Evolutionary conservation across 1,139 yeast species (phyloP).

Genomic region (Candida tunisiensis): DNA sequence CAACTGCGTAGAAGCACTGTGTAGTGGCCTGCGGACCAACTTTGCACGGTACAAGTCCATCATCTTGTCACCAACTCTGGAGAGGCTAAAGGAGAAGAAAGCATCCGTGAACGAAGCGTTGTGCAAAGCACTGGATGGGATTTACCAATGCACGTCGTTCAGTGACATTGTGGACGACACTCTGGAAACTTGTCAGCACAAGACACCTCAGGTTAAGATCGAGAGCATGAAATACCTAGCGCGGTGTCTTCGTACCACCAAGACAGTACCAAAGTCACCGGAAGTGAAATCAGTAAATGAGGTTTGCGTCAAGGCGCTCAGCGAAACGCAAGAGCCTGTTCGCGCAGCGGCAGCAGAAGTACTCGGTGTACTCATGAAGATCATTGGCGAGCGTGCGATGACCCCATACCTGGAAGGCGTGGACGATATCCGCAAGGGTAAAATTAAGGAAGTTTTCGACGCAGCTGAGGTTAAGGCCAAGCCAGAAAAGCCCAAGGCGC

Average conservation of each 20-base stretch:
- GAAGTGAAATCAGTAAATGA: slow-evolving; percentile 45
- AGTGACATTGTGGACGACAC: slow-evolving; percentile 48
- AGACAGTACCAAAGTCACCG: slow-evolving; percentile 29
- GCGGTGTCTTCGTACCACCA: slow-evolving; percentile 42
- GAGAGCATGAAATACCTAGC: slow-evolving; percentile 50
- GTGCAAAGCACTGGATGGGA: slow-evolving; percentile 44
- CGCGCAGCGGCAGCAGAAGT: slow-evolving; percentile 66
- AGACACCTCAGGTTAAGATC: slow-evolving; percentile 71
- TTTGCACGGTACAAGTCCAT: slow-evolving; percentile 38
- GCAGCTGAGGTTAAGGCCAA: slow-evolving; percentile 37
- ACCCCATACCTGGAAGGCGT: slow-evolving; percentile 43
- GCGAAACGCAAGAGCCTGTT: slow-evolving; percentile 76
- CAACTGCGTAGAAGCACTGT: slow-evolving; percentile 42
- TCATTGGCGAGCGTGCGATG: slow-evolving; percentile 59
- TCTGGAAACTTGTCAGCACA: slow-evolving; percentile 45
- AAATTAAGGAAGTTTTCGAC: slow-evolving; percentile 45
- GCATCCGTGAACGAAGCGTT: slow-evolving; percentile 60
- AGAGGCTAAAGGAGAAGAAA: slow-evolving; percentile 80
- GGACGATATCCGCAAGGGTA: slow-evolving; percentile 52
- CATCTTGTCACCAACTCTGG: slow-evolving; percentile 50
- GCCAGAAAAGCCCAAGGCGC: slow-evolving; percentile 8
- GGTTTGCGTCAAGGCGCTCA: slow-evolving; percentile 39
- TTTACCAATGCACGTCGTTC: slow-evolving; percentile 34
- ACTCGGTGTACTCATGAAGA: slow-evolving; percentile 70
- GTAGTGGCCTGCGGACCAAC: slow-evolving; percentile 43